Base-by-base conservation (phyloP, 352 stramenopile species). In the Phytopythium boreale region DNA sequence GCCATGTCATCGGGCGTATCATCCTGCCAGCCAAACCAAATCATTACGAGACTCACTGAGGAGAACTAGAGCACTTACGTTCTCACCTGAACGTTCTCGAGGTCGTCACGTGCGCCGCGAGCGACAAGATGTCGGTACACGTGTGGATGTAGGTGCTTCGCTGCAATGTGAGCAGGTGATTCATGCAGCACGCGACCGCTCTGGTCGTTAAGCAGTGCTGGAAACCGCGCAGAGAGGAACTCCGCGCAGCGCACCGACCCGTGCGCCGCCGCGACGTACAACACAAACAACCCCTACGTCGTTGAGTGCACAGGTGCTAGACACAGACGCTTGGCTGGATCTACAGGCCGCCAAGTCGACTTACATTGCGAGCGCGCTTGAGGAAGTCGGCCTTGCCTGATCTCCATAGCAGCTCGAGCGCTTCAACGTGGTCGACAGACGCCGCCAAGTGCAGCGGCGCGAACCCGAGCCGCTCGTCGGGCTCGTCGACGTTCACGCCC, bases 41-140 rank as follows among this genome's bases (percentile, higher is more conserved):
- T 22, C 37, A 63, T n/a, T 41, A 27, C 46, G 19, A 47, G n/a
- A 14, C 7, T 22, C 0, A 27, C 5, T 5, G 4, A 19, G 9
- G 15, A 19, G 26, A 41, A 41, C 1, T 43, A 53, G 39, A 19
- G 12, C 49, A 41, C 43, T 2, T 57, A 17, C 27, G 17, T 8
- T 31, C 62, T 56, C 22, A 91, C 82, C 71, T 90, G 76, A 14
- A 77, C 27, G 41, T 92, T 90, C 52, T 90, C 77, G 37, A 87
- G 31, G 36, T 88, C 68, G n/a, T 80, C 63, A 29, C 71, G 72
- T 19, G 78, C 64, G 0, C 81, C 81, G 34, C 66, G 56, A 4
- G 44, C 56, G 0, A 62, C 59, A 2, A 92, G 63, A 15, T 87
- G 63, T 0, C 56, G 60, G 41, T 88, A 88, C n/a, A 89, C 53